Percentiles rank a stretch among this genome's conserved stretches.
Evolutionary conservation across 768 basidiomycete species (phyloP).

Genomic region (Lentinula aciculospora): DNA sequence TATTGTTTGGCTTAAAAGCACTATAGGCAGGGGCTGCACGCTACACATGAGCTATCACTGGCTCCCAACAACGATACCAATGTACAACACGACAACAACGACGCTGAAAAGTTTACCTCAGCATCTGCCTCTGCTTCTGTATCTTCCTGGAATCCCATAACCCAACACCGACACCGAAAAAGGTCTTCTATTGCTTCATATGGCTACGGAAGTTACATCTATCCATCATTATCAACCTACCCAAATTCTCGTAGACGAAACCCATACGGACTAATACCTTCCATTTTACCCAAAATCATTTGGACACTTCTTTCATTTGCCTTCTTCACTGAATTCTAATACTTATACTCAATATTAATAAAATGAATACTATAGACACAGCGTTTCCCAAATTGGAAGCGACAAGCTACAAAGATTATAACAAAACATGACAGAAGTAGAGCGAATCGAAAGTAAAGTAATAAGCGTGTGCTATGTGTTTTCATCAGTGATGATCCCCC

Average conservation of each 20-base stretch:
- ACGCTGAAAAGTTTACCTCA: background rate
- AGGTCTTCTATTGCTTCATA: background rate
- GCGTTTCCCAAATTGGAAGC: too few relatives aligned
- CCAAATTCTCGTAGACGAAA: background rate
- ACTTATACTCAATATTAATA: too few relatives aligned
- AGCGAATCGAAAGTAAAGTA: too few relatives aligned
- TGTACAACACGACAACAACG: background rate
- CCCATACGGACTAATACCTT: background rate
- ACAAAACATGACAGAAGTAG: too few relatives aligned
- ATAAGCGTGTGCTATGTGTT: too few relatives aligned
- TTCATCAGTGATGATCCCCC: too few relatives aligned
- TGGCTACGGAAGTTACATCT: background rate
- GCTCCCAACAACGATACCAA: constrained; percentile 1
- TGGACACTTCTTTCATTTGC: constrained; percentile 38
- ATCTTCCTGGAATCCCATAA: constrained; percentile 2
- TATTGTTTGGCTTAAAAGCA: background rate
- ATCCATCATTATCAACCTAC: background rate
- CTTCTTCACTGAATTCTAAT: constrained; percentile 22
- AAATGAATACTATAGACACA: too few relatives aligned
- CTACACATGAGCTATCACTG: constrained; percentile 6
- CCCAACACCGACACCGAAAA: constrained; percentile 6
- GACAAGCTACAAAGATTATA: too few relatives aligned
- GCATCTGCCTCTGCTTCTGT: background rate
- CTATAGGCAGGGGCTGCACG: background rate
- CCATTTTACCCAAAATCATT: background rate